Conservation (phyloP, 2,329 filamentous ascomycete genomes). For the Cladophialophora yegresii region DNA sequence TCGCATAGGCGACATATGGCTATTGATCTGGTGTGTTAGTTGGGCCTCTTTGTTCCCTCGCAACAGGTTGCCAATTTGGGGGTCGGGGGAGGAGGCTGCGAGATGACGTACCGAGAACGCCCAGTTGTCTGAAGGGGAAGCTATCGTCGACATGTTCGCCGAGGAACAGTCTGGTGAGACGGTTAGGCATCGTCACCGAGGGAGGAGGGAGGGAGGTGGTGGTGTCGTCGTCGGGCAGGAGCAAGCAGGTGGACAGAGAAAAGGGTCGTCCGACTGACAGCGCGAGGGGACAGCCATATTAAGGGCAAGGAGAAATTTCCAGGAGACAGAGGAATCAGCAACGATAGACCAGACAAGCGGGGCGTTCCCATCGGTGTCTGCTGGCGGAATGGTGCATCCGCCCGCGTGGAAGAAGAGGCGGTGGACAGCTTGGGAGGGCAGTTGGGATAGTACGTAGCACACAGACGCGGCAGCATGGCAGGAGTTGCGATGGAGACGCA, state of each 20-base stretch:
- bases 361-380: conserved; percentile 18
- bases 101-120: conserved; percentile 48
- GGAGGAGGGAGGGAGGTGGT: not conserved
- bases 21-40: conserved; percentile 43
- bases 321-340: conserved; percentile 29
- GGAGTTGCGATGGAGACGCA: conserved; percentile 28
- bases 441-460: conserved; percentile 21
- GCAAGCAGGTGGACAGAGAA: conserved; percentile 29
- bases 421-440: conserved; percentile 28
- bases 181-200: conserved; percentile 28
- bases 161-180: conserved; percentile 23
- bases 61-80: conserved; percentile 27
- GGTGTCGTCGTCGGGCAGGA: conserved; percentile 21
- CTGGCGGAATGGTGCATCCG: conserved; percentile 32
- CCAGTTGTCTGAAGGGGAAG: conserved; percentile 62
- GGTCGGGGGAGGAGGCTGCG: conserved; percentile 11
- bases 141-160: conserved; percentile 42
- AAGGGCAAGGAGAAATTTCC: conserved; percentile 29
- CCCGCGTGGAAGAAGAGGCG: conserved; percentile 33
- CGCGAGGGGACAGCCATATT: conserved; percentile 25
- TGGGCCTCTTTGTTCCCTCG: conserved; percentile 8
- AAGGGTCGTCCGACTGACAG: conserved; percentile 19
- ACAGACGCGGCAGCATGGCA: conserved; percentile 29
- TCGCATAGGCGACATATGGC: conserved; percentile 95
- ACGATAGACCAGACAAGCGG: conserved; percentile 27